A percentile compares a stretch with the other conserved stretches of the same genome.
These are phyloP conservation scores for Arachnopeziza araneosa DNA, from an alignment of 2,329 filamentous ascomycete species.

Conservation along the genomic window DNA sequence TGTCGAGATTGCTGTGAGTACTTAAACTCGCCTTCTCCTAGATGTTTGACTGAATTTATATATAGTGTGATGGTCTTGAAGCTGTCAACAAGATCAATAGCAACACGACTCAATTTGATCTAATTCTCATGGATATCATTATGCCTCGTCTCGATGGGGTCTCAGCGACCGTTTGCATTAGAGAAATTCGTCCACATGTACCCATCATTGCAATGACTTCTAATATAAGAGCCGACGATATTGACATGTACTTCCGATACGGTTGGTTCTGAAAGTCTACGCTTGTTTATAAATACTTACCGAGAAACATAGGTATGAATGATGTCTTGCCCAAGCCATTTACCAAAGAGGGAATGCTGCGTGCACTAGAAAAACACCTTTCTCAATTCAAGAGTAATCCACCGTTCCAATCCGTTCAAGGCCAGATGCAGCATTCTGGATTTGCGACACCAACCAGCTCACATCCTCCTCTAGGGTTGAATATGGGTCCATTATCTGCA, in stretches of 20 bases:
- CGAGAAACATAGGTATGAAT: slow-evolving; percentile 70
- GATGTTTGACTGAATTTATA: slow-evolving; percentile 19
- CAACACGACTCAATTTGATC: slow-evolving; percentile 46
- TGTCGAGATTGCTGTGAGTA: slow-evolving; percentile 61
- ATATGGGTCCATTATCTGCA: slow-evolving; percentile 26
- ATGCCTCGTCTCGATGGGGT: slow-evolving; percentile 97
- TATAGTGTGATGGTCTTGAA: slow-evolving; percentile 76
- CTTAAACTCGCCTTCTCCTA: not conserved
- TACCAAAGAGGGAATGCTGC: slow-evolving; percentile 78
- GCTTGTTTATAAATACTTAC: slow-evolving; percentile 24
- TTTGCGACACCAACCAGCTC: slow-evolving; percentile 22
- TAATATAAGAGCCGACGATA: slow-evolving; percentile 93
- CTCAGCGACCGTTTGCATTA: slow-evolving; percentile 87
- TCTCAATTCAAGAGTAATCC: slow-evolving; percentile 69
- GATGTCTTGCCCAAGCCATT: slow-evolving; percentile 97
- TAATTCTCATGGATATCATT: slow-evolving; percentile 89
- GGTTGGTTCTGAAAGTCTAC: slow-evolving; percentile 52
- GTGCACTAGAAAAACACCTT: slow-evolving; percentile 84
- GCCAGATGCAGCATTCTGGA: slow-evolving; percentile 21
- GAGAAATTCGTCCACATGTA: slow-evolving; percentile 73
- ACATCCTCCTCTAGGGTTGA: slow-evolving; percentile 25
- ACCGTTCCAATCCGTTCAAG: slow-evolving; percentile 13
- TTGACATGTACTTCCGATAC: slow-evolving; percentile 94
- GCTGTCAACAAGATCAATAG: slow-evolving; percentile 78
- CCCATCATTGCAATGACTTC: slow-evolving; percentile 99